Base-by-base conservation (phyloP, 148 eudicot species). In the Camellia japonica region DNA sequence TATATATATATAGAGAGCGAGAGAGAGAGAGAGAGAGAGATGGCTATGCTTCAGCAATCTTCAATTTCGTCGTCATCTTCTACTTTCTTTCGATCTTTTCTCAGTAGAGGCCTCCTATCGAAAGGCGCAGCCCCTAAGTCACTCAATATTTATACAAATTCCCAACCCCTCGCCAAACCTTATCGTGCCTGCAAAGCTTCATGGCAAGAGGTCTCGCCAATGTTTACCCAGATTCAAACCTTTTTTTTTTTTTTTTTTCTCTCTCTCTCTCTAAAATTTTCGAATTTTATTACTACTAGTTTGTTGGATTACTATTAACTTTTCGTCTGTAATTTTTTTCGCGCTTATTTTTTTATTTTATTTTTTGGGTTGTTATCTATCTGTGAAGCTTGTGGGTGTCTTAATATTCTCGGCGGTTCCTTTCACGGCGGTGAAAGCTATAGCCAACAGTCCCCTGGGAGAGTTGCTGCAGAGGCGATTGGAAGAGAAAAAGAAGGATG, bases 391-490 rank as follows among this genome's bases (percentile, higher is more conserved):
- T 42, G 98, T 94, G 52, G 97, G 99, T 18, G 97, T 97, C 46
- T 42, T 97, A 81, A 76, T 97, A 5, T 97, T 97, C 80, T 97
- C 99, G 0, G 99, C 99, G 60, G 79, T 97, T 76, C 99, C 99
- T 5, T 97, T 97, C 90, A 91, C 98, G 3, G 96, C 97, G 46
- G 99, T 97, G 55, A 97, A 97, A 87, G 88, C 87, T 55, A 85
- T 97, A 1, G 98, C 99, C 55, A 92, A 87, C 78, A 97, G 99
- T 77, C 95, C 99, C 1, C 84, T 97, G 3, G 99, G 95, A 43
- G 90, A 92, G 76, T 46, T 72, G 9, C 93, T 97, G 3, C 98
- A 89, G 84, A 84, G 82, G 76, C 92, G 93, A 58, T 62, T 94
- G 86, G 85, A 83, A 67, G 84, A 85, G 71, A 91, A 76, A 81